Base-by-base conservation (phyloP, 176 grass and related monocot genomes). In the Echinochloa phyllopogon region DNA sequence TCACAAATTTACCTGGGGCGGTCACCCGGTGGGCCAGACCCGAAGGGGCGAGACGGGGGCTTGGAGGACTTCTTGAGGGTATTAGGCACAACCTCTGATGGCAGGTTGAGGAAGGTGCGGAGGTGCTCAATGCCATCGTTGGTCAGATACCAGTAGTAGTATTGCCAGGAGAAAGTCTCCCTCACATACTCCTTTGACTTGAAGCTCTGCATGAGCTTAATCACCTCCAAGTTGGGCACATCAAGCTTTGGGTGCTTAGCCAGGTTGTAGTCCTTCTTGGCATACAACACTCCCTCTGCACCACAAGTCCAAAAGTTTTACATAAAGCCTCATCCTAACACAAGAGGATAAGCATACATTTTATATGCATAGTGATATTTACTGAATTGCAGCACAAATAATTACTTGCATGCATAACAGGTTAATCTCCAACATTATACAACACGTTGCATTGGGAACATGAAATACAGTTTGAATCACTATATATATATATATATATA, bases 201-300 rank as follows among this genome's bases (percentile, higher is more conserved):
- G 90, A 98, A 98, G 92, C 92, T 98, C 88, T 98, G 95, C 95
- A 98, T 98, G 77, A 98, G 92, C 95, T 98, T 95, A 73, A 98
- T 95, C 20, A 95, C 95, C 82, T 98, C 87, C 12, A 98, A 40
- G 83, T 98, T 95, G 0, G 95, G 72, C 66, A 91, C 95, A 24
- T 98, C 95, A 0, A 98, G 61, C 85, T 89, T 85, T 0, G 92
- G 92, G 81, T 98, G 95, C 90, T 98, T 98, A 20, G 95, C 90
- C 24, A 98, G 75, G 84, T 98, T 98, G 82, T 94, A 98, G 39
- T 98, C 95, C 84, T 98, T 98, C 82, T 98, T 94, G 1, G 95
- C 92, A 81, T 91, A 98, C 36, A 98, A 67, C 27, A 94, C 92
- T 0, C 95, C 95, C 92, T 98, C 95, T 98, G 87, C 42, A 80